Evolutionary conservation across 1,139 yeast genomes (phyloP).

Genomic region (Suhomyces wounanorum): DNA sequence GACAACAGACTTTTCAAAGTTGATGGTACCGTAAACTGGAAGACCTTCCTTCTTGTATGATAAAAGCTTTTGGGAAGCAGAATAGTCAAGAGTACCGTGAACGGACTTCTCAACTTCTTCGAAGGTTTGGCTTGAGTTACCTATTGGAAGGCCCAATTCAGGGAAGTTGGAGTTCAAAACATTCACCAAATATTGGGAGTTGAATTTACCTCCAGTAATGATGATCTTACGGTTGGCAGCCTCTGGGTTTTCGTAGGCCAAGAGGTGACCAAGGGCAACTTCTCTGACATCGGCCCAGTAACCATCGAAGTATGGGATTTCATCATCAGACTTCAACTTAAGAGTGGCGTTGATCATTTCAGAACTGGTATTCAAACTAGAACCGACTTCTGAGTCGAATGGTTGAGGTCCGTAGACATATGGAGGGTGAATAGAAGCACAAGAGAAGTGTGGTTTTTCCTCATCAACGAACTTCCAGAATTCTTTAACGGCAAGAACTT

Average conservation of each 20-base stretch:
- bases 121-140: not conserved
- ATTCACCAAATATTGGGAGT: conserved; percentile 36
- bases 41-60: conserved; percentile 34
- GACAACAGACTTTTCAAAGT: conserved; percentile 36
- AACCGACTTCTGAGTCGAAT: not conserved
- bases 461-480: not conserved
- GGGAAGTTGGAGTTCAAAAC: conserved; percentile 20
- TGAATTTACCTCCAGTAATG: conserved; percentile 1
- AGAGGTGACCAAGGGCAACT: conserved; percentile 16
- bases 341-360: not conserved
- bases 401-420: conserved; percentile 1
- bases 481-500: not conserved
- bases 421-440: not conserved
- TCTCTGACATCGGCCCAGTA: conserved; percentile 17
- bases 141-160: not conserved
- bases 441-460: not conserved
- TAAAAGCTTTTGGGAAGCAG: conserved; percentile 35
- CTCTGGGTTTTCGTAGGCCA: conserved; percentile 14
- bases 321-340: conserved; percentile 19
- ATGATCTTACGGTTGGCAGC: conserved; percentile 13
- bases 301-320: conserved; percentile 12
- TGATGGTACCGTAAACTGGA: conserved; percentile 14
- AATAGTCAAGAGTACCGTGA: conserved; percentile 27
- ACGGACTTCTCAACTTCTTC: not conserved
- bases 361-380: conserved; percentile 1